These are phyloP conservation scores for Aspergillus ostianus DNA, from an alignment of 495 filamentous ascomycete genomes.

Conservation along the genomic window DNA sequence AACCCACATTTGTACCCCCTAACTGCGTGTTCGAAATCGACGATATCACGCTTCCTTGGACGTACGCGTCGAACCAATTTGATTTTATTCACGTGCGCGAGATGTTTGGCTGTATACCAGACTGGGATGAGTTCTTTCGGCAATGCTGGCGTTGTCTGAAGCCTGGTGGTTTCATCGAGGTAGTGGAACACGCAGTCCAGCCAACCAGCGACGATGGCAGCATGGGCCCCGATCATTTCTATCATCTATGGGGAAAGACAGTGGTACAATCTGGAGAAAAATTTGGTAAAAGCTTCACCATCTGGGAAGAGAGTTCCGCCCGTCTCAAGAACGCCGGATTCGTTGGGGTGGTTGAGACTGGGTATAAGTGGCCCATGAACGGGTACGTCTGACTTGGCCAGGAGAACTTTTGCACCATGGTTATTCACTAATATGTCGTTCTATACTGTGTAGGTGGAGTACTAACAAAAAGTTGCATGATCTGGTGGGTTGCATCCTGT, in stretches of 20 bases:
- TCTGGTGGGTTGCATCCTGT: neutral
- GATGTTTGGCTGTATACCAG: constrained; percentile 56
- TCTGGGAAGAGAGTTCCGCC: constrained; percentile 41
- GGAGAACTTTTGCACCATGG: neutral
- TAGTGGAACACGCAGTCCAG: constrained; percentile 53
- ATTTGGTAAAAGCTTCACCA: constrained; percentile 49
- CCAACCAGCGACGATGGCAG: constrained; percentile 36
- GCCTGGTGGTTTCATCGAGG: constrained; percentile 68
- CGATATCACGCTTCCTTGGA: constrained; percentile 55
- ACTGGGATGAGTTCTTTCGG: constrained; percentile 53
- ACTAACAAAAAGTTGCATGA: neutral
- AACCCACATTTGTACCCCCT: constrained; percentile 39
- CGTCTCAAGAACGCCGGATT: constrained; percentile 51
- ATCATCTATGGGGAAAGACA: constrained; percentile 42
- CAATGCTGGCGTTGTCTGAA: constrained; percentile 43
- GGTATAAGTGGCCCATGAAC: neutral
- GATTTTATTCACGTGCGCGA: constrained; percentile 66
- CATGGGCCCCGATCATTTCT: neutral
- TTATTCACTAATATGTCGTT: neutral
- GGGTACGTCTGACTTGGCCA: neutral
- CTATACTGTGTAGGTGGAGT: neutral
- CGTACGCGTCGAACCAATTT: constrained; percentile 50
- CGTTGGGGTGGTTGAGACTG: constrained; percentile 52
- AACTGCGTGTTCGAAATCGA: constrained; percentile 59
- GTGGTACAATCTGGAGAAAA: constrained; percentile 51